Conservation (phyloP, 805 yeast genomes). For the Candida easanensis region DNA sequence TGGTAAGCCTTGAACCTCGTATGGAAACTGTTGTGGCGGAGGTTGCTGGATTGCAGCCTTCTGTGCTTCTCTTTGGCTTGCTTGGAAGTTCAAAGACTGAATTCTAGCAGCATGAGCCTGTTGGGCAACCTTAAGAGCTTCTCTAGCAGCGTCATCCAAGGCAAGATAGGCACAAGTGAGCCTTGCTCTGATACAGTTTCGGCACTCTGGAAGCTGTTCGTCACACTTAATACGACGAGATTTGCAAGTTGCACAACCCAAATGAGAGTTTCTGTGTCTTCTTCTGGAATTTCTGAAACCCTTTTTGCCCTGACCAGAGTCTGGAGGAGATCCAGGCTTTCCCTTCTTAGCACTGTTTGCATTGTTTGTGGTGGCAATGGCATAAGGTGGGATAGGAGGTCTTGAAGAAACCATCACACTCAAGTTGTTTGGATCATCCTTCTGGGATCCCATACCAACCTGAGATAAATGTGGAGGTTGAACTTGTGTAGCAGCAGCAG, state of each 20-base stretch:
- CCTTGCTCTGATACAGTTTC: constrained; percentile 48
- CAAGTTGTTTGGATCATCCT: constrained; percentile 4
- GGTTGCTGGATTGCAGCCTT: constrained; percentile 5
- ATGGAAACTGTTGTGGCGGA: constrained; percentile 18
- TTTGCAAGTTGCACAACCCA: constrained; percentile 73
- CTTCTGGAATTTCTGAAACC: constrained; percentile 38
- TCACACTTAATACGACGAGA: constrained; percentile 63
- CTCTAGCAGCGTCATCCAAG: constrained; percentile 46
- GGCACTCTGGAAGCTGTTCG: constrained; percentile 57
- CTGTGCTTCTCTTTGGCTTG: constrained; percentile 19
- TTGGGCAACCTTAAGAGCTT: constrained; percentile 49
- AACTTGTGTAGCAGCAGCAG: constrained; percentile 3
- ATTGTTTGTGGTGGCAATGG: constrained; percentile 13
- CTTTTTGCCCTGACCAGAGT: constrained; percentile 10
- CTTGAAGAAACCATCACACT: constrained; percentile 6
- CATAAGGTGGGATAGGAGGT: constrained; percentile 35
- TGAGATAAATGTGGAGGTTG: constrained; percentile 11
- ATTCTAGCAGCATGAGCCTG: constrained; percentile 35
- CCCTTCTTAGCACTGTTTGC: constrained; percentile 2
- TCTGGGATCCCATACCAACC: constrained; percentile 8
- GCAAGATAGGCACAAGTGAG: constrained; percentile 47
- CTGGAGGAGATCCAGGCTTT: constrained; percentile 9
- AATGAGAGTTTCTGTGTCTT: constrained; percentile 64
- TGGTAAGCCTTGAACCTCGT: constrained; percentile 22
- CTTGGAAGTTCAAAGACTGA: constrained; percentile 29